Evolutionary conservation across 2,329 filamentous ascomycete genomes (phyloP).

Genomic region (Colletotrichum sp.): DNA sequence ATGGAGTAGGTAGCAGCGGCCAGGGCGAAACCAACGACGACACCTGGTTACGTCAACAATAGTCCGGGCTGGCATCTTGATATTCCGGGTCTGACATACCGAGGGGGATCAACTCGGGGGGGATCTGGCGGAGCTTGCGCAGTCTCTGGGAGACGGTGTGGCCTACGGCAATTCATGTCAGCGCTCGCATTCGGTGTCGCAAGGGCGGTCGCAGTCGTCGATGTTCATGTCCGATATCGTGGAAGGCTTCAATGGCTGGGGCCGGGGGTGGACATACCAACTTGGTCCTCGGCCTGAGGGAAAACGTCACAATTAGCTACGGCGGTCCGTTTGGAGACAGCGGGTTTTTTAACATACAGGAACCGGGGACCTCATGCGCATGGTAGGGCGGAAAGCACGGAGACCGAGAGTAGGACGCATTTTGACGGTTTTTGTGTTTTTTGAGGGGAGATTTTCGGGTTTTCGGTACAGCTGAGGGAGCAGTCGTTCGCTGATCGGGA

Average conservation of each 20-base stretch:
- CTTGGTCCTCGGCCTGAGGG: constrained; percentile 68
- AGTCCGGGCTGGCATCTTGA: background rate
- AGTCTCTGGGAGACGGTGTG: constrained; percentile 97
- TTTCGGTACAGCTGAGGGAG: constrained; percentile 11
- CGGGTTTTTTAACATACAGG: constrained; percentile 63
- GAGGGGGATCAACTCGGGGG: constrained; percentile 92
- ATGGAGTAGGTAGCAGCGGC: constrained; percentile 83
- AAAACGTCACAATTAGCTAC: constrained; percentile 35
- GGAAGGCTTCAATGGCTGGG: constrained; percentile 15
- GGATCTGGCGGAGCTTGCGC: constrained; percentile 86
- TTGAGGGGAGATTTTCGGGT: constrained; percentile 15
- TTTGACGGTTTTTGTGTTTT: constrained; percentile 36
- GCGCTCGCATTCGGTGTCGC: constrained; percentile 1
- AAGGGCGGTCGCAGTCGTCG: background rate
- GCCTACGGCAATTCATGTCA: constrained; percentile 57
- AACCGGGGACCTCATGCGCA: constrained; percentile 71
- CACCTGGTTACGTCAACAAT: constrained; percentile 55
- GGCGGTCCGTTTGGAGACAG: constrained; percentile 8
- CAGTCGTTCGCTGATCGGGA: constrained; percentile 30
- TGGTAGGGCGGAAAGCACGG: constrained; percentile 70
- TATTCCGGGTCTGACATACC: constrained; percentile 62
- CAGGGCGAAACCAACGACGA: constrained; percentile 87
- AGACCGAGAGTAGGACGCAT: constrained; percentile 72
- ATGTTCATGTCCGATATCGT: background rate
- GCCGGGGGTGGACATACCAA: constrained; percentile 57